These are phyloP conservation scores for Pyrus betulifolia DNA, from an alignment of 306 rosid genomes.

Conservation along the genomic window DNA sequence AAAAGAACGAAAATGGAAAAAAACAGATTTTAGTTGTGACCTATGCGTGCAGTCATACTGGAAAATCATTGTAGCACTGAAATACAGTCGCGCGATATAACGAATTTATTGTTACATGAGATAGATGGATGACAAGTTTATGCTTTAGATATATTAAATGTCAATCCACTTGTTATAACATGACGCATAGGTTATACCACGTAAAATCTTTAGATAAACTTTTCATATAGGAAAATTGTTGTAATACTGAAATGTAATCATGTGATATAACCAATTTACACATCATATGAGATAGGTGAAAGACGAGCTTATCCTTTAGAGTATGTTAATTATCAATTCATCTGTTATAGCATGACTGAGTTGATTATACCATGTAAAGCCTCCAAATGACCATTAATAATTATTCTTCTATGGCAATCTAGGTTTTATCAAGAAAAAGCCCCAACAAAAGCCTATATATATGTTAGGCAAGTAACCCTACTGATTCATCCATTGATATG, in stretches of 20 bases:
- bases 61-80: too few relatives aligned
- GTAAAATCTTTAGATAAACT: too few relatives aligned
- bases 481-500: not conserved
- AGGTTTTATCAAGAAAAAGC: not conserved
- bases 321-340: too few relatives aligned
- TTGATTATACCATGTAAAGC: not conserved
- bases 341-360: too few relatives aligned
- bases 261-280: not conserved
- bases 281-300: not conserved
- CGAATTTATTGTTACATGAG: not conserved
- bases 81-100: too few relatives aligned
- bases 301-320: not conserved
- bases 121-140: not conserved
- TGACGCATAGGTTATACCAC: too few relatives aligned
- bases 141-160: not conserved
- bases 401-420: not conserved
- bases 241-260: too few relatives aligned
- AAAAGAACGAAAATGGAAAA: not conserved
- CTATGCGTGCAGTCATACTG: too few relatives aligned
- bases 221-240: not conserved
- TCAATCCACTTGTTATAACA: not conserved
- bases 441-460: not conserved
- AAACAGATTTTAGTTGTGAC: too few relatives aligned
- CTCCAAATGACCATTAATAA: not conserved
- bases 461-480: not conserved